Evolutionary conservation across 805 yeast species (phyloP), one percentile per base, ranked within the genome.

Genomic region (Cyberlindnera misumaiensis): DNA sequence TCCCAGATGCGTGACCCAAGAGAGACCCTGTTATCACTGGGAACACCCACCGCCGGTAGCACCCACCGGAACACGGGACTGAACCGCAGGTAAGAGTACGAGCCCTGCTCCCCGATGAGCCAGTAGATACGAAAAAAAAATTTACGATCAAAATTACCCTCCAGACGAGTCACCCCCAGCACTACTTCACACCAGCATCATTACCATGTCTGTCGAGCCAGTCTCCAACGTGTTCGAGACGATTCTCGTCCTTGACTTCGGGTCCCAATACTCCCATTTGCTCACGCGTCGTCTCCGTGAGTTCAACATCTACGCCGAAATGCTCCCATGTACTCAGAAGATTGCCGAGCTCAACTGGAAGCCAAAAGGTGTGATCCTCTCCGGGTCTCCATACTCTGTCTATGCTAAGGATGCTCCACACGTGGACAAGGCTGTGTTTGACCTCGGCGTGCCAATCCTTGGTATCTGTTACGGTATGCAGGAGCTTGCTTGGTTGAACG

Each of bases 391-490:
- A 38, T 93, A 86, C 80, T 88, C 97, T 11, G 98, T 93, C 36
- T 93, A 90, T 60, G 96, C 83, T 42, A 82, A 77, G 41, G 97
- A 82, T 53, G 88, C 97, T 45, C 98, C 98, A 32, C 98, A 93
- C 64, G 98, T 90, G 42, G 98, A 93, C 68, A 93, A 80, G 50
- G 97, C 77, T 40, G 79, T 93, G 44, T 93, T 93, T 70, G 76
- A 90, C 53, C 77, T 93, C 54, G 75, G 77, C 44, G 98, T 93
- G 28, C 98, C 98, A 48, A 83, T 93, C 56, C 72, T 93, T 51
- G 98, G 98, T 58, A 93, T 93, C 63, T 93, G 98, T 70, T 93
- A 93, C 68, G 98, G 98, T 65, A 84, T 93, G 90, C 98, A 93
- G 73, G 98, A 93, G 69, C 70, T 93, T 52, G 98, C 98, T 39